These are phyloP conservation scores for Diaporthe batatas DNA, from an alignment of 2,329 filamentous ascomycete genomes.

Conservation along the genomic window DNA sequence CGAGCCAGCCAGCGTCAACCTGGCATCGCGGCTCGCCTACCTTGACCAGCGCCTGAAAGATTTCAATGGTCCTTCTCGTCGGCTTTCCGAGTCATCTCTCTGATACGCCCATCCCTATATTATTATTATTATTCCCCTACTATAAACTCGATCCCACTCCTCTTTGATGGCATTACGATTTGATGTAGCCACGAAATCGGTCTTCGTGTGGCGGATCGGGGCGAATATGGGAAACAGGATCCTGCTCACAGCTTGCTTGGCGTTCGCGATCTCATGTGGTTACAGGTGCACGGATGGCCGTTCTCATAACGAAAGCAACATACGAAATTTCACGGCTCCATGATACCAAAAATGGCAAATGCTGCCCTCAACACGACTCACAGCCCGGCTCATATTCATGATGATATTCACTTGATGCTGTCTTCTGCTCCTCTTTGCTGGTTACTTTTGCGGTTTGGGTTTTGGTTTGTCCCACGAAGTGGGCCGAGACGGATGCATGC, in stretches of 20 bases:
- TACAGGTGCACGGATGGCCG: conserved; percentile 11
- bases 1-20: conserved; percentile 56
- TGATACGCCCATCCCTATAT: conserved; percentile 47
- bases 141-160: conserved; percentile 45
- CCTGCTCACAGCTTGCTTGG: conserved; percentile 23
- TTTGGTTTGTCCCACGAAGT: neutral
- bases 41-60: conserved; percentile 70
- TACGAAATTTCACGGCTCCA: conserved; percentile 14
- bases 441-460: conserved; percentile 2
- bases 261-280: conserved; percentile 16
- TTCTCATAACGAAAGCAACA: conserved; percentile 2
- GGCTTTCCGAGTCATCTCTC: conserved; percentile 64
- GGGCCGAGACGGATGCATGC: conserved; percentile 10
- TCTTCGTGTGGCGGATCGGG: conserved; percentile 1
- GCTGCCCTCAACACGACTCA: conserved; percentile 12
- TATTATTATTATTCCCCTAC: conserved; percentile 39
- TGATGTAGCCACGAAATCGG: conserved; percentile 32
- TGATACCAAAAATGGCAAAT: conserved; percentile 23
- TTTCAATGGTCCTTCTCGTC: conserved; percentile 60
- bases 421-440: neutral
- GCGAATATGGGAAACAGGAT: conserved; percentile 14
- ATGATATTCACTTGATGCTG: conserved; percentile 13
- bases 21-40: conserved; percentile 68
- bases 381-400: conserved; percentile 18
- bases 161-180: conserved; percentile 40